Percentiles rank a stretch among this genome's conserved stretches.
Evolutionary conservation across 805 yeast genomes (phyloP).

Genomic region (Candida nitratophila): DNA sequence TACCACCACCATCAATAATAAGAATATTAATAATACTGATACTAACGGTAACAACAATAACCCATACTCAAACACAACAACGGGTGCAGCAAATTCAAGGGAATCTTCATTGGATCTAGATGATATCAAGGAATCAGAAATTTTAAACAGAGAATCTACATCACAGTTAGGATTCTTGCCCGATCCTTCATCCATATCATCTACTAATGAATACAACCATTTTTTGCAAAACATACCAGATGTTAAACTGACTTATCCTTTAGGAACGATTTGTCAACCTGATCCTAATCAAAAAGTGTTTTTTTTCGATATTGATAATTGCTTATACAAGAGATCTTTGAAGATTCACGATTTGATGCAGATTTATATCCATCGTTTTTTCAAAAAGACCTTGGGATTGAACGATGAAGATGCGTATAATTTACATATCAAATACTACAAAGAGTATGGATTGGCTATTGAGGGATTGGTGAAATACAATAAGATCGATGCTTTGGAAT

Average conservation of each 20-base stretch:
- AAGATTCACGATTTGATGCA: slow-evolving; percentile 86
- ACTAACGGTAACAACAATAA: background rate
- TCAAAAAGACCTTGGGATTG: slow-evolving; percentile 55
- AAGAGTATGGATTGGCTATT: slow-evolving; percentile 84
- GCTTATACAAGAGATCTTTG: slow-evolving; percentile 70
- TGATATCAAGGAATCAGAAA: slow-evolving; percentile 11
- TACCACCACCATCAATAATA: no score
- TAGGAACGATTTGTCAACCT: slow-evolving; percentile 20
- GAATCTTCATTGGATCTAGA: slow-evolving; percentile 6
- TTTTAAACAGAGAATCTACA: slow-evolving; percentile 8
- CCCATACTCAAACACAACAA: background rate
- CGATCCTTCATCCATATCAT: background rate
- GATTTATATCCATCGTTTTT: slow-evolving; percentile 72
- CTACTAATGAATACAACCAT: slow-evolving; percentile 5
- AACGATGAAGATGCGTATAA: slow-evolving; percentile 66
- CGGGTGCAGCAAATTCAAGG: background rate
- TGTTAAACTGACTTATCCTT: slow-evolving; percentile 19
- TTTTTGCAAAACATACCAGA: slow-evolving; percentile 19
- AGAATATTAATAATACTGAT: no score
- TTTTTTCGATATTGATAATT: slow-evolving; percentile 91
- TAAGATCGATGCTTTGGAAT: slow-evolving; percentile 80
- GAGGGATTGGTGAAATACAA: slow-evolving; percentile 75
- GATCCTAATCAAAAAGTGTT: slow-evolving; percentile 33
- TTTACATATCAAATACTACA: slow-evolving; percentile 71
- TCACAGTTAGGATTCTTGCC: slow-evolving; percentile 6